Percentiles rank a stretch among this genome's conserved stretches.
phyloP scores from a whole-genome alignment of 2,329 filamentous ascomycete species.

The Phaeoacremonium minimum region DNA sequence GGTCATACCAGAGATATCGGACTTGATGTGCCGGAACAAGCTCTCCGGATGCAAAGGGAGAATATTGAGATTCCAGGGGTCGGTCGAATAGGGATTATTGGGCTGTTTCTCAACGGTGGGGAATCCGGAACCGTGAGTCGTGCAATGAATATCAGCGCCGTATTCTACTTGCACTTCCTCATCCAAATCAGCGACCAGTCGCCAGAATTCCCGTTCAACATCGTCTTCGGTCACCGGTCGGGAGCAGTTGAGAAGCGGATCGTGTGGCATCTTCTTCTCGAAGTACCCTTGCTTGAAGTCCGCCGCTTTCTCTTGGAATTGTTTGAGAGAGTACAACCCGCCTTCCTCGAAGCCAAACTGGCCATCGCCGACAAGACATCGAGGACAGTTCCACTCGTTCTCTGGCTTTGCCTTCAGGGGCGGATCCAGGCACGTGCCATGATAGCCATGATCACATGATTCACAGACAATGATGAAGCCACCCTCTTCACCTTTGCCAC shows the following conservation, averaged over 20 bases:
- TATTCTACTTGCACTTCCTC: constrained; percentile 98
- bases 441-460: constrained; percentile 84
- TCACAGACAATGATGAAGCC: constrained; percentile 77
- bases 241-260: constrained; percentile 76
- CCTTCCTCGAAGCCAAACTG: constrained; percentile 98
- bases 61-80: constrained; percentile 95
- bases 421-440: constrained; percentile 85
- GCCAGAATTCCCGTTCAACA: constrained; percentile 95
- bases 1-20: constrained; percentile 98
- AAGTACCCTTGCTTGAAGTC: constrained; percentile 96
- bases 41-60: constrained; percentile 88
- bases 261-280: constrained; percentile 81
- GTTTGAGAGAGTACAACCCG: constrained; percentile 87
- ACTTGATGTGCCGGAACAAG: constrained; percentile 94
- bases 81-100: constrained; percentile 77
- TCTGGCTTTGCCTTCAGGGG: constrained; percentile 74
- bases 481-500: constrained; percentile 72
- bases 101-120: constrained; percentile 91
- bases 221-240: constrained; percentile 88
- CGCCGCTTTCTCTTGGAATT: constrained; percentile 94
- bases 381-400: constrained; percentile 91
- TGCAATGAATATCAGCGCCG: constrained; percentile 95
- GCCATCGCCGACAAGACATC: constrained; percentile 91
- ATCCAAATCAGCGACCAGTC: constrained; percentile 85
- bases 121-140: constrained; percentile 95